Conservation (phyloP, 2,329 filamentous ascomycete species). For the Rutstroemia sydowiana region DNA sequence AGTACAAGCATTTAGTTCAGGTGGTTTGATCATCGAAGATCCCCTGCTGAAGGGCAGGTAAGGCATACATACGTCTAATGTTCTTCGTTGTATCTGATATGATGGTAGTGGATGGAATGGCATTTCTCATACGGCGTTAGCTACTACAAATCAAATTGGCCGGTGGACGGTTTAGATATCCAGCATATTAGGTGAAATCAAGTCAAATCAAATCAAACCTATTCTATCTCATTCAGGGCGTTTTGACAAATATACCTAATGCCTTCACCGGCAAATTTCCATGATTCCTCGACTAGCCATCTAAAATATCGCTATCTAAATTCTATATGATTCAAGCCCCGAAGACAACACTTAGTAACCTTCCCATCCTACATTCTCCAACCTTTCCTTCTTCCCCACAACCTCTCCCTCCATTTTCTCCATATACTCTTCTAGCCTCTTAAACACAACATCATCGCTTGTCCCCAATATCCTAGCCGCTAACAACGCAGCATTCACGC, state of each 20-base stretch:
- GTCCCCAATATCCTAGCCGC: constrained; percentile 61
- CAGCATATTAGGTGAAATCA: not conserved
- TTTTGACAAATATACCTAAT: not conserved
- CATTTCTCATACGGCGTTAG: no score
- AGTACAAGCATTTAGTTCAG: not conserved
- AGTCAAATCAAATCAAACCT: not conserved
- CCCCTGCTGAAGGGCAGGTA: no score
- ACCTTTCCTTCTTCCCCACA: constrained; percentile 49
- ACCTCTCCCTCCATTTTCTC: constrained; percentile 58
- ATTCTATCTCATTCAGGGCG: not conserved
- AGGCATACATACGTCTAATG: no score
- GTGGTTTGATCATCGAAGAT: no score
- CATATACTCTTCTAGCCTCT: constrained; percentile 54
- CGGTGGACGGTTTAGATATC: not conserved
- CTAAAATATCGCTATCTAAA: not conserved
- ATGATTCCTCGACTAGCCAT: not conserved
- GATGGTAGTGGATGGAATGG: no score
- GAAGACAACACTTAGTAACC: constrained; percentile 34
- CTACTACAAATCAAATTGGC: no score
- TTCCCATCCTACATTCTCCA: constrained; percentile 50
- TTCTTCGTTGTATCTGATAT: no score
- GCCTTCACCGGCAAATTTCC: not conserved
- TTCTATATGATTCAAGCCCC: not conserved
- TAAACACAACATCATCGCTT: constrained; percentile 46
- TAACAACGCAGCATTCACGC: constrained; percentile 67